A percentile compares a stretch with the other conserved stretches of the same genome.
phyloP scores from a whole-genome alignment of 2,329 filamentous ascomycete genomes.

The Colletotrichum destructivum region DNA sequence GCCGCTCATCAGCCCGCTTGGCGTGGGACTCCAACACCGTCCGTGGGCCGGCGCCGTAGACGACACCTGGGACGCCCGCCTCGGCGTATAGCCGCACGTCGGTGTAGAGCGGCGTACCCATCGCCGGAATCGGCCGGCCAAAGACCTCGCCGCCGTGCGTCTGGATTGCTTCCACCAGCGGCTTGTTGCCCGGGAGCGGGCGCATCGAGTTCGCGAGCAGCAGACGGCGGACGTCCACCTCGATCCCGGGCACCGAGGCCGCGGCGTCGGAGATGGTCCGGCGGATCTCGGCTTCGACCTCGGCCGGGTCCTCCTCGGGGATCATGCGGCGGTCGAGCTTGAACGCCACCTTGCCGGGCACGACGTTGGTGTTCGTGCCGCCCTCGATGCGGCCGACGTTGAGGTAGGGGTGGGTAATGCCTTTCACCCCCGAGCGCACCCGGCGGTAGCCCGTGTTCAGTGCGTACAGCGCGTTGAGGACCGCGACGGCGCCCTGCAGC shows the following conservation, averaged over 20 bases:
- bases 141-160: conserved; percentile 17
- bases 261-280: conserved; percentile 21
- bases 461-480: conserved; percentile 35
- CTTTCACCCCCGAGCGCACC: conserved; percentile 25
- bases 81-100: conserved; percentile 38
- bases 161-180: conserved; percentile 28
- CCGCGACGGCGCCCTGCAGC: conserved; percentile 29
- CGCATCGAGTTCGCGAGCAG: conserved; percentile 34
- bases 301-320: conserved; percentile 22
- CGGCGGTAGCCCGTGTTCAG: conserved; percentile 26
- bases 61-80: conserved; percentile 33
- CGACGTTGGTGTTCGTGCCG: conserved; percentile 38
- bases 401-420: conserved; percentile 39
- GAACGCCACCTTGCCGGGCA: conserved; percentile 35
- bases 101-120: conserved; percentile 32
- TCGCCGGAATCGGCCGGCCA: conserved; percentile 15
- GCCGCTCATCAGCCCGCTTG: conserved; percentile 37
- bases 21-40: conserved; percentile 38
- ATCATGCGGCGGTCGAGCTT: conserved; percentile 40
- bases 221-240: conserved; percentile 26
- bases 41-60: conserved; percentile 36
- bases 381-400: conserved; percentile 40
- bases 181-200: conserved; percentile 16
- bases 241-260: neutral
- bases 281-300: conserved; percentile 35